Base-by-base conservation (phyloP, 23 red algal genomes). In the Gracilariopsis chorda region DNA sequence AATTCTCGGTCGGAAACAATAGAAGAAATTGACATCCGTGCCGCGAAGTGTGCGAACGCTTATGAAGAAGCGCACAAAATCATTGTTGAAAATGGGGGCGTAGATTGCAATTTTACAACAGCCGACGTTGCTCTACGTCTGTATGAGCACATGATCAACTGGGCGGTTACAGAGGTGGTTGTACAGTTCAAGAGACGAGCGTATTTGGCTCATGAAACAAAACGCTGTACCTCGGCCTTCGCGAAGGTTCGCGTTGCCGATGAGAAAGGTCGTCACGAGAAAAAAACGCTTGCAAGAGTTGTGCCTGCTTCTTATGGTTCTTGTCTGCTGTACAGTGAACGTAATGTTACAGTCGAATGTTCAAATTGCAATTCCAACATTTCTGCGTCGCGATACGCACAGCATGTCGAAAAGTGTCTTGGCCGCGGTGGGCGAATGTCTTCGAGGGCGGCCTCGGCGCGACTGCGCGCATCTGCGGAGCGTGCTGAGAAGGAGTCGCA, bases 401-500 rank as follows among this genome's bases (percentile, higher is more conserved):
- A 88, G 40, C 94, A 96, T 77, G 51, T 96, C 19, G 94, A 96
- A 84, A 96, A 96, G 34, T 96, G 94, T 42, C 77, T 96, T 16
- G 94, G 94, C 16, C 80, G 89, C 14, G 94, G 94, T 27, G 94
- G 94, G 10, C 94, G 94, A 39, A 87, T 82, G 55, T 91, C 85
- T 16, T 85, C 77, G 8, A 35, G 94, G 30, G 87, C 94, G 28
- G 94, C 94, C 11, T 91, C 86, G 3, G 88, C 89, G 17, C 55
- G 94, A 53, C 63, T 96, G 30, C 74, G 86, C 21, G 89, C 85
- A 11, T 86, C 79, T 2, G 91, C 91, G n/a, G 91, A 94, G 68
- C 56, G 80, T 5, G 91, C 64, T 23, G 80, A 86, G 47, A 86
- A 67, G 82, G 90, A 83, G 64, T 51, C 75, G 14, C 51, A 77